Conservation (phyloP, 1,139 yeast genomes). For the Sugiyamaella sp. region DNA sequence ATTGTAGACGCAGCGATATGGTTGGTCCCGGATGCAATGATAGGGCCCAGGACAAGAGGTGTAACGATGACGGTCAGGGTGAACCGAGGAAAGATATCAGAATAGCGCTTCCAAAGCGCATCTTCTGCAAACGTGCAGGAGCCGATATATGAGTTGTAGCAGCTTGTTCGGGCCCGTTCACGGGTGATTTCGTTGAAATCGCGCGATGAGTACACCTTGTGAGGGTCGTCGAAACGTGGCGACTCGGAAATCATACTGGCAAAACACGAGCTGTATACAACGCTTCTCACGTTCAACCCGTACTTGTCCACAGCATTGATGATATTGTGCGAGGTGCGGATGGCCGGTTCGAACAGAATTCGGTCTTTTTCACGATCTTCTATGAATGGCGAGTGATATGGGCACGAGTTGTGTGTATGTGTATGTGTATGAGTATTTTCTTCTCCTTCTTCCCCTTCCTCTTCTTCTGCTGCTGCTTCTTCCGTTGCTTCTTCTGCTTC, state of each 20-base stretch:
- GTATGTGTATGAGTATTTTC: no score
- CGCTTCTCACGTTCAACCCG: slow-evolving; percentile 29
- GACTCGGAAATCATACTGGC: slow-evolving; percentile 34
- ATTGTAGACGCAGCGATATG: background rate
- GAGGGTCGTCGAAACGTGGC: slow-evolving; percentile 32
- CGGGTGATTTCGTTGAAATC: slow-evolving; percentile 31
- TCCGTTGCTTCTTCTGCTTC: no score
- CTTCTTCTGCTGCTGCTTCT: no score
- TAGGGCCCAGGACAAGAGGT: slow-evolving; percentile 35
- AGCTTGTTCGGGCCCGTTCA: slow-evolving; percentile 29
- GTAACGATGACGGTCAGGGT: slow-evolving; percentile 29
- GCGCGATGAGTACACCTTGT: slow-evolving; percentile 30
- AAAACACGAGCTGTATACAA: slow-evolving; percentile 35
- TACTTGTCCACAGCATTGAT: slow-evolving; percentile 30
- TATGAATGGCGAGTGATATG: slow-evolving; percentile 22
- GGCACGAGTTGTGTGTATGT: slow-evolving; percentile 1
- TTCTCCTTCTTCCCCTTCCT: no score
- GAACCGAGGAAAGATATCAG: slow-evolving; percentile 27
- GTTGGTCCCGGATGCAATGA: slow-evolving; percentile 20
- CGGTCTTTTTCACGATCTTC: slow-evolving; percentile 43
- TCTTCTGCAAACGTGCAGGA: slow-evolving; percentile 33
- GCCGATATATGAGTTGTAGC: slow-evolving; percentile 29
- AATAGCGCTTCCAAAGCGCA: slow-evolving; percentile 32
- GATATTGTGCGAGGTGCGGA: slow-evolving; percentile 30
- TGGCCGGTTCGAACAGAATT: slow-evolving; percentile 32